phyloP scores from a whole-genome alignment of 192 early-diverging fungal genomes.

The Coemansia sp. region DNA sequence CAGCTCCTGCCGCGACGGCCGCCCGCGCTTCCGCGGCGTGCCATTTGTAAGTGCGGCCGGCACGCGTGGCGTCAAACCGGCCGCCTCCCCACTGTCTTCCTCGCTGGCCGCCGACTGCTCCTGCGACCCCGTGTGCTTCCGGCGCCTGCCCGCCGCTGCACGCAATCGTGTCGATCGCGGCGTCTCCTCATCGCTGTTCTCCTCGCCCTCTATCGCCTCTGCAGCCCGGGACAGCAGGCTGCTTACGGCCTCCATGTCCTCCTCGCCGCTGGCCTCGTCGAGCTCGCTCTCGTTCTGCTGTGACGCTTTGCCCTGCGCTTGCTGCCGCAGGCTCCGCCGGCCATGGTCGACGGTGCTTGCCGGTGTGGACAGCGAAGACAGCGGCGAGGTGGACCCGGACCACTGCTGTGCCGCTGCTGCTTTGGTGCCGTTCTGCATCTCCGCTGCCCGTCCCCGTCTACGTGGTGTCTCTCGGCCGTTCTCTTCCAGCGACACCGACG shows the following conservation, averaged over 20 bases:
- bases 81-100: not conserved
- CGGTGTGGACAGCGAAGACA: constrained; percentile 42
- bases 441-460: not conserved
- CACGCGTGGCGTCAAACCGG: too few species aligned
- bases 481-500: not conserved
- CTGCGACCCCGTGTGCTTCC: constrained; percentile 8
- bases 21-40: constrained; percentile 27
- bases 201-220: constrained; percentile 15
- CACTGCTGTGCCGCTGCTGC: constrained; percentile 1
- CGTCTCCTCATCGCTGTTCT: constrained; percentile 8
- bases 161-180: constrained; percentile 14
- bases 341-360: constrained; percentile 15
- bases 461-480: constrained; percentile 9
- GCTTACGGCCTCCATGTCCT: not conserved
- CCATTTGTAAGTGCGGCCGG: not conserved
- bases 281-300: not conserved
- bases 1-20: constrained; percentile 14
- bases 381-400: constrained; percentile 27
- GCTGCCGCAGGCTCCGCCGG: constrained; percentile 3
- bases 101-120: not conserved
- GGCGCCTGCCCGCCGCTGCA: constrained; percentile 8
- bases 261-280: not conserved
- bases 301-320: constrained; percentile 1
- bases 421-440: not conserved
- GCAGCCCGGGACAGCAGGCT: constrained; percentile 23